A percentile compares a stretch with the other conserved stretches of the same genome.
Evolutionary conservation across 306 rosid species (phyloP).

Genomic region (Acacia confusa): DNA sequence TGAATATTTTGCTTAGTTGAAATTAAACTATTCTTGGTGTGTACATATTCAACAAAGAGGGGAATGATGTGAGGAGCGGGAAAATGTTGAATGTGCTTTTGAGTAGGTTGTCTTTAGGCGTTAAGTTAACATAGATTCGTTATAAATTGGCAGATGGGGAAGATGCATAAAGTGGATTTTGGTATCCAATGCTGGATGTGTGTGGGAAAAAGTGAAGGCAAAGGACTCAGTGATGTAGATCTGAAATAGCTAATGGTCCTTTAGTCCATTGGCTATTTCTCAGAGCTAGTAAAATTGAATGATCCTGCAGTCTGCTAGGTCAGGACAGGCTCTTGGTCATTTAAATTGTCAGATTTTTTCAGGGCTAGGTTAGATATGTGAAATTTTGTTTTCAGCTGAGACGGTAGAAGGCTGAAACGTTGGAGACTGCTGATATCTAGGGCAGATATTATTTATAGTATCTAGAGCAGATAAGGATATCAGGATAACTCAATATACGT

Average conservation of each 20-base stretch:
- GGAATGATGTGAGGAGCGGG: neutral
- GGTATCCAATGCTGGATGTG: conserved; percentile 16
- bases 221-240: conserved; percentile 14
- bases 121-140: neutral
- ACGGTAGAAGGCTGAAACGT: conserved; percentile 9
- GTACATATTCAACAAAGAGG: conserved; percentile 9
- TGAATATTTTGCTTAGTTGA: neutral
- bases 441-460: neutral
- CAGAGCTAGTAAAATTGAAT: conserved; percentile 8
- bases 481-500: neutral
- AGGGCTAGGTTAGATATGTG: neutral
- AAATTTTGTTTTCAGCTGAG: conserved; percentile 9
- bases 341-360: conserved; percentile 18
- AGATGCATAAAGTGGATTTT: conserved; percentile 1
- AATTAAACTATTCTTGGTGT: neutral
- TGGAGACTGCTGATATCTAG: neutral
- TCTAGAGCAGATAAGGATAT: conserved; percentile 14
- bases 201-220: conserved; percentile 19
- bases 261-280: neutral
- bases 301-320: conserved; percentile 20
- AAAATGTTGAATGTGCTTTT: conserved; percentile 10
- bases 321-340: neutral
- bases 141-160: conserved; percentile 4
- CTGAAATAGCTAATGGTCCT: neutral
- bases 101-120: neutral